A percentile compares a stretch with the other conserved stretches of the same genome.
Conservation (phyloP, 2,329 filamentous ascomycete species). For the Fonsecaea erecta region DNA sequence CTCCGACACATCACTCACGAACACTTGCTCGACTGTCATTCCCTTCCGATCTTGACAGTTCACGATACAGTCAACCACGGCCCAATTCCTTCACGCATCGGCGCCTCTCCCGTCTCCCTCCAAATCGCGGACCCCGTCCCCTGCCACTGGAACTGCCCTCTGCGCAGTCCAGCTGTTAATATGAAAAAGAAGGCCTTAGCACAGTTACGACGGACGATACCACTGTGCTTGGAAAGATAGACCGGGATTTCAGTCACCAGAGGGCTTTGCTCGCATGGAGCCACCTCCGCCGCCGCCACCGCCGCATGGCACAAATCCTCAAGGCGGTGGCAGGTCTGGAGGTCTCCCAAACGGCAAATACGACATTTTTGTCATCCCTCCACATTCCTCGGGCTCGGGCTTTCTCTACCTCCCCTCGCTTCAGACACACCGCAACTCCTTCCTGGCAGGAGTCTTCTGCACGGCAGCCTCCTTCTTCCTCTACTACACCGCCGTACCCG, state of each 20-base stretch:
- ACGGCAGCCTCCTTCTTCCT: constrained; percentile 74
- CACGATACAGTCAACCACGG: neutral
- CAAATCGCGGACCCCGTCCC: constrained; percentile 19
- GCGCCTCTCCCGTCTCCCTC: constrained; percentile 10
- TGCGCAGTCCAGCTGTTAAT: constrained; percentile 22
- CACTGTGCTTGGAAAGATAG: constrained; percentile 26
- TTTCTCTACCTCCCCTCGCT: constrained; percentile 95
- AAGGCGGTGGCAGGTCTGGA: constrained; percentile 59
- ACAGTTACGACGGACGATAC: constrained; percentile 17
- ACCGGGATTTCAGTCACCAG: constrained; percentile 11
- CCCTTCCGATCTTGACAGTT: neutral
- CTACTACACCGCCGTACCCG: constrained; percentile 74
- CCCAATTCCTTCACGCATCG: constrained; percentile 19
- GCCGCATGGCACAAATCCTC: constrained; percentile 80
- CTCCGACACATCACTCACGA: neutral
- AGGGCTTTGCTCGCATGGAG: constrained; percentile 37
- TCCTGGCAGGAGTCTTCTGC: constrained; percentile 80
- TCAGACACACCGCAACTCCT: constrained; percentile 84
- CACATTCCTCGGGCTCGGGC: constrained; percentile 83
- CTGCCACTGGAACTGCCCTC: constrained; percentile 11
- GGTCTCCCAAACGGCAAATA: constrained; percentile 87
- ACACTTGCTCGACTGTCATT: neutral
- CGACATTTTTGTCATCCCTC: constrained; percentile 95
- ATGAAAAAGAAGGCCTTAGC: constrained; percentile 34
- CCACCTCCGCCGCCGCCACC: constrained; percentile 79